These are phyloP conservation scores for Colletotrichum sp. DNA, from an alignment of 2,329 filamentous ascomycete genomes.

Conservation along the genomic window DNA sequence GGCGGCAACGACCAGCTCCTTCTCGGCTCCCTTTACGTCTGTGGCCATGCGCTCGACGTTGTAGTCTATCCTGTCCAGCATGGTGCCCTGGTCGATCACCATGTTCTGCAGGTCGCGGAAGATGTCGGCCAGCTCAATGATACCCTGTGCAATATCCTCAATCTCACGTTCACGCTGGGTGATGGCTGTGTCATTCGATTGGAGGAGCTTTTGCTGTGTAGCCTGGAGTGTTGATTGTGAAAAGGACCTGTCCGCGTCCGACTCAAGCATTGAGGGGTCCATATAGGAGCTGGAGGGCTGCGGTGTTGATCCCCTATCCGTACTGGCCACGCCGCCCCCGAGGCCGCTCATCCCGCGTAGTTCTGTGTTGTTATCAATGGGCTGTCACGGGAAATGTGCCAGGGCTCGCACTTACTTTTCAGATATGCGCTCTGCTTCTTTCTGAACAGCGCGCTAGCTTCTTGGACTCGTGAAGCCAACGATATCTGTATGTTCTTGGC, in stretches of 20 bases:
- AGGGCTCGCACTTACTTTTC: constrained; percentile 69
- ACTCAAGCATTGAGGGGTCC: constrained; percentile 89
- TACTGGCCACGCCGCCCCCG: constrained; percentile 52
- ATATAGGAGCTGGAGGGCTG: constrained; percentile 61
- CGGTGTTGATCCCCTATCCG: constrained; percentile 60
- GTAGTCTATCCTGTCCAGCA: constrained; percentile 95
- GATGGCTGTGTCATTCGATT: constrained; percentile 83
- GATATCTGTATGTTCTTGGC: constrained; percentile 95
- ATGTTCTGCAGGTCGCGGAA: constrained; percentile 96
- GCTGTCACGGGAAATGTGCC: neutral
- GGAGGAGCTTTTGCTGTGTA: constrained; percentile 71
- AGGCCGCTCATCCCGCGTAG: constrained; percentile 73
- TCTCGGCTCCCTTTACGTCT: constrained; percentile 91
- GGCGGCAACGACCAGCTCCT: constrained; percentile 86
- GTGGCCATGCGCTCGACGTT: constrained; percentile 96
- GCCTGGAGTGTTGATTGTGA: constrained; percentile 89
- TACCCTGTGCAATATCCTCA: constrained; percentile 96
- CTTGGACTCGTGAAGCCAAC: constrained; percentile 85
- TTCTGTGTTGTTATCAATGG: constrained; percentile 55
- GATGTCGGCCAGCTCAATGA: constrained; percentile 95
- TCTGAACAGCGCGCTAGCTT: constrained; percentile 88
- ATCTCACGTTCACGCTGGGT: constrained; percentile 95
- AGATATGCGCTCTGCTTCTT: constrained; percentile 98
- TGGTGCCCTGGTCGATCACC: constrained; percentile 91
- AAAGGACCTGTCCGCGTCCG: constrained; percentile 90